Evolutionary conservation across 2,329 filamentous ascomycete species (phyloP), one percentile per base, ranked within the genome.

Genomic region (Fusarium caatingaense): DNA sequence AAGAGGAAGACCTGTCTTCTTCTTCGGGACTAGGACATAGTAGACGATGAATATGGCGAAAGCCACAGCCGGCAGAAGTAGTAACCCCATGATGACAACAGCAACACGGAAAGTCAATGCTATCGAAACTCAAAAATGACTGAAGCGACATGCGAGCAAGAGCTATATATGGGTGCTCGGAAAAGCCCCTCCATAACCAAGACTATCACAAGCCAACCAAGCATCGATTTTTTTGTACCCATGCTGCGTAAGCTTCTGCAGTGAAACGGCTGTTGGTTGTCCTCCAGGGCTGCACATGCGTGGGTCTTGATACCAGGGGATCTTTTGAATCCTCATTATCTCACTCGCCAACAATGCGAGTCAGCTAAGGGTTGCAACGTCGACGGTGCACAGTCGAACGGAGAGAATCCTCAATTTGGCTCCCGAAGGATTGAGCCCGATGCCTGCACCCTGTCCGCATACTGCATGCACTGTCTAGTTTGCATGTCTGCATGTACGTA

Each of bases 41-140:
- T 67, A 72, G 34, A 72, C 23, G 15, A 66, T 9, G 11, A 69
- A 2, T 48, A 27, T 56, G 18, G 61, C 61, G 20, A 66, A 37
- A 25, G 23, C 63, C 61, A 61, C 55, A 23, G 63, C 63, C 27
- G 61, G 63, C 15, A 66, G 42, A 27, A 66, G 25, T n/a, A 66
- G 37, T 41, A 66, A 13, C 4, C 63, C 63, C 63, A 66, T 66
- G 25, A 41, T 61, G n/a, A 16, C 34, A 44, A 23, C 15, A 54
- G 21, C 46, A 66, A 20, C 20, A 25, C 47, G 5, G 49, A 25
- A 50, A 18, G 25, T 27, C 16, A 41, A 41, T 13, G 34, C 32
- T 51, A 51, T 41, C 32, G 12, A 34, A n/a, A 27, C 49, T 41
- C 18, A 15, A 8, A 13, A 8, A 13, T 15, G 15, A 15, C 15